These are phyloP conservation scores for Nowakowskiella sp. DNA, from an alignment of 192 early-diverging fungal species.

Conservation along the genomic window DNA sequence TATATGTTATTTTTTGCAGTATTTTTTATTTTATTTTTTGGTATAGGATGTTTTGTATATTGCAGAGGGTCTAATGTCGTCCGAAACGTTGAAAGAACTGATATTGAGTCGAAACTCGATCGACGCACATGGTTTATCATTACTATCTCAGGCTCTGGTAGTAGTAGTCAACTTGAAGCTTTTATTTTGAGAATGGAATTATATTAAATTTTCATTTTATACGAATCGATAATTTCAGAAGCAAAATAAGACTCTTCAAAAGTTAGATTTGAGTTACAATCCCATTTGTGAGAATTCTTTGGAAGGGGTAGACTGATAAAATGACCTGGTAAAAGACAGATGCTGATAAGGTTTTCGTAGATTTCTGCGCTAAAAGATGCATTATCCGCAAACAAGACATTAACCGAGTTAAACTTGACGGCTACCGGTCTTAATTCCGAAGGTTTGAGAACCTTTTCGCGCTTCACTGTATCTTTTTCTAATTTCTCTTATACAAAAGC, in stretches of 20 bases:
- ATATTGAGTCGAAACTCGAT: too few relatives aligned
- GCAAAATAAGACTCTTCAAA: slow-evolving; percentile 34
- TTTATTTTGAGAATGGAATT: slow-evolving; percentile 6
- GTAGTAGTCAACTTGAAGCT: slow-evolving; percentile 22
- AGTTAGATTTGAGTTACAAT: slow-evolving; percentile 53
- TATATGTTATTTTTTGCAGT: too few relatives aligned
- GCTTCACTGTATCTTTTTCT: slow-evolving; percentile 8
- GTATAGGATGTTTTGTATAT: too few relatives aligned
- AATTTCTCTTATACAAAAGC: slow-evolving; percentile 29
- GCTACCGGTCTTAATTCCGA: slow-evolving; percentile 57
- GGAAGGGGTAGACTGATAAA: slow-evolving; percentile 20
- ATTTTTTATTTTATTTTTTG: too few relatives aligned
- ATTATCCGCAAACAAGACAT: slow-evolving; percentile 49
- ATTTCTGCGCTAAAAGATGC: slow-evolving; percentile 28
- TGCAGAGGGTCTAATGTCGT: too few relatives aligned
- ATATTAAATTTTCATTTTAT: neutral
- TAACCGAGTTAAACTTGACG: slow-evolving; percentile 56
- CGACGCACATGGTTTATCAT: too few relatives aligned
- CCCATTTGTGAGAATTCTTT: slow-evolving; percentile 35
- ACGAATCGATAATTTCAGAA: slow-evolving; percentile 8
- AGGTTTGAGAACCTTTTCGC: slow-evolving; percentile 20
- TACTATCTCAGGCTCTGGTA: slow-evolving; percentile 1
- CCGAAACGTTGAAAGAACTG: too few relatives aligned
- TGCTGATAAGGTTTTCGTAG: neutral
- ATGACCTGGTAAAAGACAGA: neutral